These are phyloP conservation scores for Staphylotrichum tortipilum DNA, from an alignment of 495 filamentous ascomycete species.

Conservation along the genomic window DNA sequence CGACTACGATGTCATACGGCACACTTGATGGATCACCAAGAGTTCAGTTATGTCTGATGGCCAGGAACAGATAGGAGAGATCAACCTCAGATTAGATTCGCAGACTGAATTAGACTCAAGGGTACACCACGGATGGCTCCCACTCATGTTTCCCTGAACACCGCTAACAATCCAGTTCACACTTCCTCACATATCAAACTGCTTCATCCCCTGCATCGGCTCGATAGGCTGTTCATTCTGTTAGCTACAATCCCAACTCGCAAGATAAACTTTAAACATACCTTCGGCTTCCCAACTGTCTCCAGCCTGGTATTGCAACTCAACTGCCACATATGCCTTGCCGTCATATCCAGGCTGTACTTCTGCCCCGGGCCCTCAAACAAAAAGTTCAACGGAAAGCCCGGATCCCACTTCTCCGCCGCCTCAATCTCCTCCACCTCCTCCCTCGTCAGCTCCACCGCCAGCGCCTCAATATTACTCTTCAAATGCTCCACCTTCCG, in stretches of 20 bases:
- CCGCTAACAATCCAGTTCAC: too few species aligned
- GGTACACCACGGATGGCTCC: too few species aligned
- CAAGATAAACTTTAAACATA: background rate
- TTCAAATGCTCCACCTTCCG: constrained; percentile 53
- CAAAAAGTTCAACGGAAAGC: constrained; percentile 52
- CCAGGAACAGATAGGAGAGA: too few species aligned
- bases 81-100: too few species aligned
- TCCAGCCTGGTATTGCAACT: background rate
- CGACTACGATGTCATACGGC: too few species aligned
- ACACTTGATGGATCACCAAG: too few species aligned
- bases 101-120: too few species aligned
- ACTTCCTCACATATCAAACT: background rate
- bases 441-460: constrained; percentile 45
- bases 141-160: too few species aligned
- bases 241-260: background rate
- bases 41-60: too few species aligned
- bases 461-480: constrained; percentile 58
- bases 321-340: background rate
- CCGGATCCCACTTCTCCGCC: constrained; percentile 52
- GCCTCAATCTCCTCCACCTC: constrained; percentile 61
- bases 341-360: background rate
- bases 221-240: background rate
- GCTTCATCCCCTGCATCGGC: background rate
- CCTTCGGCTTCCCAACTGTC: background rate
- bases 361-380: constrained; percentile 18